Conservation (phyloP, 768 basidiomycete species). For the Mycena albidolilacea region DNA sequence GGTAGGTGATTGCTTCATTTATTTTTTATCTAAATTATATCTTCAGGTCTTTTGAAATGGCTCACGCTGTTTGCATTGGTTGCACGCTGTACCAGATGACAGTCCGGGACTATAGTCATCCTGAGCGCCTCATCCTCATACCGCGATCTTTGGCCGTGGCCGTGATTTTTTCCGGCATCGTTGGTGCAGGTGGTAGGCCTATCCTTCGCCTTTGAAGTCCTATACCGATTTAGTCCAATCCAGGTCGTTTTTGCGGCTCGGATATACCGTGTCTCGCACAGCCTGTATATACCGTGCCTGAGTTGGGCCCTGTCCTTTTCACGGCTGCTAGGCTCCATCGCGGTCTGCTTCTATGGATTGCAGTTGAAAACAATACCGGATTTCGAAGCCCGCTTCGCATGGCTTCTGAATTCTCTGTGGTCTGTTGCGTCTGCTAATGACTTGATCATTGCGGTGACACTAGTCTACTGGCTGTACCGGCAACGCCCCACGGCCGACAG, state of each 20-base stretch:
- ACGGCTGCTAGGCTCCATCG: conserved; percentile 17
- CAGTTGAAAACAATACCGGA: conserved; percentile 14
- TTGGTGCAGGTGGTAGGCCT: conserved; percentile 18
- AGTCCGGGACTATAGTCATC: conserved; percentile 10
- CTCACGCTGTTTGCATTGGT: conserved; percentile 12
- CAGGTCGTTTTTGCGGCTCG: conserved; percentile 19
- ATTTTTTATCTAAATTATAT: background rate
- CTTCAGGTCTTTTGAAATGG: conserved; percentile 16
- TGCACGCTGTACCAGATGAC: conserved; percentile 19
- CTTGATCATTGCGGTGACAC: conserved; percentile 11
- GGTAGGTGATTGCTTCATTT: background rate
- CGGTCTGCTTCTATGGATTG: conserved; percentile 11
- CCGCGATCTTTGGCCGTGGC: conserved; percentile 13
- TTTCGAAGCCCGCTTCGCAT: conserved; percentile 4
- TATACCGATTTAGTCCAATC: background rate
- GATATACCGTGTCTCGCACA: conserved; percentile 18
- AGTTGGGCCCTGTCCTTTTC: conserved; percentile 21
- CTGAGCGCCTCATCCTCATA: conserved; percentile 17
- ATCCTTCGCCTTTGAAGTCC: background rate
- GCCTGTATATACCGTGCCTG: conserved; percentile 22
- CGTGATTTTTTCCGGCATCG: conserved; percentile 12
- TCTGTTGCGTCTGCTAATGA: conserved; percentile 23
- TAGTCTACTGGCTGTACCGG: conserved; percentile 17
- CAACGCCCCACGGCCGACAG: conserved; percentile 10
- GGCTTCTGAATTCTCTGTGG: conserved; percentile 26